Percentiles rank a stretch among this genome's conserved stretches.
phyloP scores from a whole-genome alignment of 2,329 filamentous ascomycete genomes.

The Botrytis paeoniae region DNA sequence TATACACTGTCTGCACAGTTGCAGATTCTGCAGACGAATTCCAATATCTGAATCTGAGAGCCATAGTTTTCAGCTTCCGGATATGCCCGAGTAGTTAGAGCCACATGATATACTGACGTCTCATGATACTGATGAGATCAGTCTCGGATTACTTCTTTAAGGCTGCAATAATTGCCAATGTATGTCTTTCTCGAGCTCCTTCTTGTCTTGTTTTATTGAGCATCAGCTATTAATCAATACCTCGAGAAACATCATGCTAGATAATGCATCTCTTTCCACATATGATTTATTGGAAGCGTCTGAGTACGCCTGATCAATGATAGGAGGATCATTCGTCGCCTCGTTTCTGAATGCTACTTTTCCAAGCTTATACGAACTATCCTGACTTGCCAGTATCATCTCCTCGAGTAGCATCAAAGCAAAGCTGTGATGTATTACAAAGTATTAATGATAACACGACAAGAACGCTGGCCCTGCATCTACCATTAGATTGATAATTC shows the following conservation, averaged over 20 bases:
- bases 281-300: neutral
- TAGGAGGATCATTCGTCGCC: neutral
- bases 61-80: neutral
- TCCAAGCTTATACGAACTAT: neutral
- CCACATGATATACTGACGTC: conserved; percentile 1
- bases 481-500: neutral
- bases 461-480: neutral
- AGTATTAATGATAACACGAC: neutral
- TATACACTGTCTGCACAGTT: conserved; percentile 4
- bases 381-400: neutral
- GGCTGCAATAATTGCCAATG: neutral
- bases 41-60: neutral
- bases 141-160: conserved; percentile 2
- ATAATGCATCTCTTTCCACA: conserved; percentile 8
- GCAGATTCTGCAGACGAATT: neutral
- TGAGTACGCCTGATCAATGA: too few relatives aligned
- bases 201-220: conserved; percentile 1
- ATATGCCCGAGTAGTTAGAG: neutral
- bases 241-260: neutral
- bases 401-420: neutral
- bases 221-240: conserved; percentile 1
- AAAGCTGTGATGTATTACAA: neutral
- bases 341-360: neutral
- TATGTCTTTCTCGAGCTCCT: neutral
- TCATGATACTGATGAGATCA: neutral